These are phyloP conservation scores for Encephalitozoon romaleae DNA, from an alignment of 371 early-diverging fungal genomes.

Conservation along the genomic window DNA sequence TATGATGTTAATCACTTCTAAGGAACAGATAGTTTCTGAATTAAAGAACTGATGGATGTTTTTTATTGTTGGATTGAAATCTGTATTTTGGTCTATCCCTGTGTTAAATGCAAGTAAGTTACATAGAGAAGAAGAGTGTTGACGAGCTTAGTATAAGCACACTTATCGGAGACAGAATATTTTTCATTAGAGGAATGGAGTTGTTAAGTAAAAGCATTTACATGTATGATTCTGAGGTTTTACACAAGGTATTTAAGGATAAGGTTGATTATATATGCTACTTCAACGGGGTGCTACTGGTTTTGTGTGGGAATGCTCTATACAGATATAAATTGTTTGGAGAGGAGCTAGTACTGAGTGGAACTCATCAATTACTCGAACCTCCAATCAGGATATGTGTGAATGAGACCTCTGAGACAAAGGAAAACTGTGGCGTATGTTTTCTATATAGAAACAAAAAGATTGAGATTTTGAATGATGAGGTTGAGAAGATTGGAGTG, in stretches of 20 bases:
- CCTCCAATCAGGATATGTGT: not conserved
- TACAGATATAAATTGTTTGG: not conserved
- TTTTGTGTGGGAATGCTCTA: not conserved
- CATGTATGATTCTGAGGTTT: not conserved
- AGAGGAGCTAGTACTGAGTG: not conserved
- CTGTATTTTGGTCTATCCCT: slow-evolving; percentile 1
- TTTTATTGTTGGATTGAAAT: slow-evolving; percentile 7
- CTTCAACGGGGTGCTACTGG: not conserved
- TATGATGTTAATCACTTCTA: slow-evolving; percentile 52
- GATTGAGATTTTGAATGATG: not conserved
- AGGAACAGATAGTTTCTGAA: not conserved
- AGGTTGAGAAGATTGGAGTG: not conserved
- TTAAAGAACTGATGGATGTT: not conserved
- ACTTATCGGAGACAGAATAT: not conserved
- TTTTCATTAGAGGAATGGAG: not conserved
- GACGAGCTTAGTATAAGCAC: not conserved
- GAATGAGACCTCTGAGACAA: not conserved
- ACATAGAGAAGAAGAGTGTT: not conserved
- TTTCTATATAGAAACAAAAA: not conserved
- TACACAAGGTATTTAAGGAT: not conserved
- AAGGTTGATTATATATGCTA: not conserved
- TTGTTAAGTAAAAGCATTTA: not conserved
- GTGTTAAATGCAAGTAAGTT: slow-evolving; percentile 1
- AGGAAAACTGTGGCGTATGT: not conserved
- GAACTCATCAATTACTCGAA: not conserved